Conservation (phyloP, 202 grass and related monocot genomes). For the Panicum virgatum region DNA sequence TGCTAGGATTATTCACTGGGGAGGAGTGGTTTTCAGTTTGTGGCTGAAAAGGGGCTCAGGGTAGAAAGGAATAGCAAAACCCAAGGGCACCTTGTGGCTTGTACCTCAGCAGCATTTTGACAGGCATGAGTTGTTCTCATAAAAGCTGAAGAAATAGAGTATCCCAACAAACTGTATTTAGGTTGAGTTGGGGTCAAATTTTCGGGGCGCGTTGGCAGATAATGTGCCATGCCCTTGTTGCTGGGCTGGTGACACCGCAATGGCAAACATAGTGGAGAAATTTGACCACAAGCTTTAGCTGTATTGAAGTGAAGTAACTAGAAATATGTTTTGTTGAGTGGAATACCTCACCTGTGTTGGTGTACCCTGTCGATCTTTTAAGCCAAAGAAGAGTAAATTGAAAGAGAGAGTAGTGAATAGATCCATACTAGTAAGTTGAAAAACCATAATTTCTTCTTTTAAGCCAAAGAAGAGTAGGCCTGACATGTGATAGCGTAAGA, state of each 20-base stretch:
- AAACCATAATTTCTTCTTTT: background rate
- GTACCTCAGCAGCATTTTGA: background rate
- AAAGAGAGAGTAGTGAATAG: background rate
- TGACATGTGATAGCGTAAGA: slow-evolving; percentile 37
- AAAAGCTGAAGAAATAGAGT: background rate
- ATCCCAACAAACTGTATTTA: background rate
- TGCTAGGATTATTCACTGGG: background rate
- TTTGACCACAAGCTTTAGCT: background rate
- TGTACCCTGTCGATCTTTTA: background rate
- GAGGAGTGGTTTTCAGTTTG: background rate
- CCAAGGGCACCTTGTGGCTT: background rate
- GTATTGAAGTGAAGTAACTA: background rate
- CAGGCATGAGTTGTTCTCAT: background rate
- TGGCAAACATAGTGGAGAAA: background rate
- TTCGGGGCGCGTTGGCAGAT: background rate
- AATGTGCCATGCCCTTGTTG: background rate
- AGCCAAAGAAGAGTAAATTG: background rate
- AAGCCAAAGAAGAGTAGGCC: background rate
- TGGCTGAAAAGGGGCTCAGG: slow-evolving; percentile 3
- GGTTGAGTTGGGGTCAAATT: slow-evolving; percentile 4
- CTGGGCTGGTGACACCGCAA: background rate
- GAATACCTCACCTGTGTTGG: background rate
- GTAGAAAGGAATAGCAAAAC: slow-evolving; percentile 14
- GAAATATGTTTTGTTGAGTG: background rate
- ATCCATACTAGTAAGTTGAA: background rate